Evolutionary conservation across 352 stramenopile species (phyloP).

Genomic region (Phytopythium cucurbitacearum): DNA sequence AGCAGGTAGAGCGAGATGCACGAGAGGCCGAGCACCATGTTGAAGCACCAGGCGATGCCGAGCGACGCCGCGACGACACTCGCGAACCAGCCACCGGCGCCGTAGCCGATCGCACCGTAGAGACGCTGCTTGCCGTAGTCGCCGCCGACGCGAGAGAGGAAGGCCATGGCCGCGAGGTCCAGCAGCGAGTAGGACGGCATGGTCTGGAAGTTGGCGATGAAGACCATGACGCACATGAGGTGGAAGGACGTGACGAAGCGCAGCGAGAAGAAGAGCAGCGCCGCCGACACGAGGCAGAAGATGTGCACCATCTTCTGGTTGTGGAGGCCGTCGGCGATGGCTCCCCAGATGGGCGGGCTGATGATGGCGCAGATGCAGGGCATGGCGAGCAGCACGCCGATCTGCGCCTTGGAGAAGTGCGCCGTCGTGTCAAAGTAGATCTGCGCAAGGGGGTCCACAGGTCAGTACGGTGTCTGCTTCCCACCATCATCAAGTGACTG

Average conservation of each 20-base stretch:
- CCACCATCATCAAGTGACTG: too few relatives aligned
- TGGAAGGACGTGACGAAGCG: conserved; percentile 38
- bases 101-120: conserved; percentile 39
- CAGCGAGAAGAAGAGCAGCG: conserved; percentile 40
- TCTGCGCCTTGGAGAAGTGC: conserved; percentile 52
- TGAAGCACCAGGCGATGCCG: conserved; percentile 41
- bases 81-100: conserved; percentile 35
- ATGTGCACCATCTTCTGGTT: conserved; percentile 40
- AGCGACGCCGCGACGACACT: conserved; percentile 31
- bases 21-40: conserved; percentile 40
- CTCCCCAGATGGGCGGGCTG: conserved; percentile 35
- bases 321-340: conserved; percentile 31
- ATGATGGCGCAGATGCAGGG: conserved; percentile 43
- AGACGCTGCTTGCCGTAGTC: conserved; percentile 50
- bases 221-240: conserved; percentile 36
- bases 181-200: conserved; percentile 36
- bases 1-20: conserved; percentile 28
- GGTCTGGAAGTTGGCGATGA: conserved; percentile 46
- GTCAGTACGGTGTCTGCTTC: too few relatives aligned
- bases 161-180: conserved; percentile 33
- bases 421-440: conserved; percentile 58
- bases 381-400: conserved; percentile 32
- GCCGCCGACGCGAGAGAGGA: conserved; percentile 26
- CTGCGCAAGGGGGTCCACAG: conserved; percentile 7
- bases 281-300: conserved; percentile 34